Conservation (phyloP, 2,329 filamentous ascomycete species). For the Sporothrix phasma region DNA sequence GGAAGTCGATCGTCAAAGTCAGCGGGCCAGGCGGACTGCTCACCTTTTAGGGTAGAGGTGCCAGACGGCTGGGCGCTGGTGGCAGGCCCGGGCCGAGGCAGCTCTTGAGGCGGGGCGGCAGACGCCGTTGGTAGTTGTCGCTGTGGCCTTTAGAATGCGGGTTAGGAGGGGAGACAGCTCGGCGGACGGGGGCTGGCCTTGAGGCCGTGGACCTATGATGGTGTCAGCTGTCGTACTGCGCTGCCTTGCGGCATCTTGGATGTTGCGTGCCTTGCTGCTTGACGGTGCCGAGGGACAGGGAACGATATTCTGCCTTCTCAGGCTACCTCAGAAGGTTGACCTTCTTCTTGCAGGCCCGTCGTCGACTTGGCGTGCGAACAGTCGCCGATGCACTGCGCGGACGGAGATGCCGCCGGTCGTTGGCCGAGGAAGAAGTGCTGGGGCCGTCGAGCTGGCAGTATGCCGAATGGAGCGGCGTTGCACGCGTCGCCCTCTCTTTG, state of each 20-base stretch:
- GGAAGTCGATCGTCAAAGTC: conserved; percentile 37
- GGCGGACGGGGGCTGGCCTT: conserved; percentile 22
- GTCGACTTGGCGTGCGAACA: conserved; percentile 20
- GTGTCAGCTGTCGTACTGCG: too few relatives aligned
- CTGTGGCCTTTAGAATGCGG: conserved; percentile 18
- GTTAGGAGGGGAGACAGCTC: too few relatives aligned
- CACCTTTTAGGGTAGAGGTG: conserved; percentile 54
- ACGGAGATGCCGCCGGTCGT: conserved; percentile 27
- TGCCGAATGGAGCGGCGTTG: conserved; percentile 20
- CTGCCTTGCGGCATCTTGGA: background rate
- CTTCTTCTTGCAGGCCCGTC: conserved; percentile 44
- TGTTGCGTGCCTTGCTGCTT: conserved; percentile 24
- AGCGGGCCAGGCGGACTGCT: conserved; percentile 40
- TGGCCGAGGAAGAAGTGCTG: conserved; percentile 25
- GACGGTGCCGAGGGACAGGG: conserved; percentile 27
- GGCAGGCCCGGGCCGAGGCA: conserved; percentile 18
- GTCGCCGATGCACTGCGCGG: conserved; percentile 32
- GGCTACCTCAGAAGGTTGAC: conserved; percentile 56
- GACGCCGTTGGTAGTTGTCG: background rate
- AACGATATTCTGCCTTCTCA: conserved; percentile 53
- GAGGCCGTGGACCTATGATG: too few relatives aligned
- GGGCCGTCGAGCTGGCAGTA: conserved; percentile 9
- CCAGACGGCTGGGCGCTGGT: conserved; percentile 25
- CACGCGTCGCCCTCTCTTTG: conserved; percentile 28
- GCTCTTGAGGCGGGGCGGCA: background rate